Evolutionary conservation across 805 yeast genomes (phyloP), one percentile per base, ranked within the genome.

Genomic region (Maudiozyma pseudohumilis): DNA sequence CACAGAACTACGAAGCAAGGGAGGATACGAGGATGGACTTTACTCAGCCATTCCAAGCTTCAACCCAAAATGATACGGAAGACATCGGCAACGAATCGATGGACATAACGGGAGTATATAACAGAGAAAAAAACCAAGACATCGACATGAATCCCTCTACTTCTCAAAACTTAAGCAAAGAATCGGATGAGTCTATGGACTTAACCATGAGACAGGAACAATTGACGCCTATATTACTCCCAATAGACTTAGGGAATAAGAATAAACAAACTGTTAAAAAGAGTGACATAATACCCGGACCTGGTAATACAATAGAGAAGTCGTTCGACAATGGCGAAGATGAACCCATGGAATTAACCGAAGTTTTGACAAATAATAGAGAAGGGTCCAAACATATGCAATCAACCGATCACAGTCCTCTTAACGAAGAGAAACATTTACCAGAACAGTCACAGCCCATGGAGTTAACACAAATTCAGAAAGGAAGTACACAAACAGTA

Each of bases 391-490:
- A 24, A 24, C n/a, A 24, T 11, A 24, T 11, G n/a, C 10, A 11
- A 24, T 24, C 26, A 24, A 24, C 26, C 10, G n/a, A 11, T 11
- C 26, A 24, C 26, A 24, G 26, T 11, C 3, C 3, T 3, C 10
- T 24, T 11, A 24, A 24, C 3, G n/a, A 24, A 24, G 26, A 24
- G n/a, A 24, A 24, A 11, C n/a, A 24, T 11, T 11, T 24, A 24
- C n/a, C n/a, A 24, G 20, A 16, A 16, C 20, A 16, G 6, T 23
- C 35, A 23, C 15, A 36, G 25, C 40, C 29, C 8, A 39, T 35
- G 34, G 49, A 46, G 11, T 32, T 46, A 11, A 43, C 48, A 8
- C 42, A 38, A 27, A 32, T 39, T 15, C 34, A 31, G 13, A 15
- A 16, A 5, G 21, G 9, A 4, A 6, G 18, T 16, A 3, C 21